Base-by-base conservation (phyloP, 345 rosid species). In the Microcos paniculata region DNA sequence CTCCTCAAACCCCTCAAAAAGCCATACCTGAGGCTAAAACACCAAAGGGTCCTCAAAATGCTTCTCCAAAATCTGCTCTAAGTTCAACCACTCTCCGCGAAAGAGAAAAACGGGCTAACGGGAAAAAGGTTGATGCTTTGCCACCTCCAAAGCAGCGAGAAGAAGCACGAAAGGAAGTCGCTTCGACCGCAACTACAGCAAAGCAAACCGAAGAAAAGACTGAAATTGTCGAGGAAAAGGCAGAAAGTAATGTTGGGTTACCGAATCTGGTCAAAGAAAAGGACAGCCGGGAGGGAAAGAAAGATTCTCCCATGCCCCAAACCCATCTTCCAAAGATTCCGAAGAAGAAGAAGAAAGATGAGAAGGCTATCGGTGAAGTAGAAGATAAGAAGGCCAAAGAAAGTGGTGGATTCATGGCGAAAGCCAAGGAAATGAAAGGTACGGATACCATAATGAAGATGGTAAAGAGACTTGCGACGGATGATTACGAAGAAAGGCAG, bases 181-280 rank as follows among this genome's bases (percentile, higher is more conserved):
- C 12, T 8, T 6, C 71, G 15, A 16, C 16, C 2, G 56, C 56
- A 67, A 40, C 69, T 10, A 10, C 69, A 12, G 11, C 46, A 26
- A 26, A 67, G 40, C 56, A 26, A 46, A 28, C 71, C 71, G 40
- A 46, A 68, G 72, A 69, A 69, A 69, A 30, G 24, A 31, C 43
- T 18, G 72, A 48, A 51, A 31, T 48, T 11, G 45, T 49, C 49
- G 72, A 69, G 57, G 19, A 69, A 69, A 10, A 48, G 3, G 18
- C 10, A 4, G 43, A 69, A 30, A 69, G 42, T 30, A 49, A 30
- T 28, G 42, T 4, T 46, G 40, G 56, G 57, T 68, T 48, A 28
- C 8, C 16, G 72, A 52, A 46, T 46, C 1, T 9, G 19, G 72
- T 48, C 18, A 28, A 68, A 18, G 28, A 49, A 48, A 51, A 28